Evolutionary conservation across 2,329 filamentous ascomycete species (phyloP).

Genomic region (Pseudomassariella vexata): DNA sequence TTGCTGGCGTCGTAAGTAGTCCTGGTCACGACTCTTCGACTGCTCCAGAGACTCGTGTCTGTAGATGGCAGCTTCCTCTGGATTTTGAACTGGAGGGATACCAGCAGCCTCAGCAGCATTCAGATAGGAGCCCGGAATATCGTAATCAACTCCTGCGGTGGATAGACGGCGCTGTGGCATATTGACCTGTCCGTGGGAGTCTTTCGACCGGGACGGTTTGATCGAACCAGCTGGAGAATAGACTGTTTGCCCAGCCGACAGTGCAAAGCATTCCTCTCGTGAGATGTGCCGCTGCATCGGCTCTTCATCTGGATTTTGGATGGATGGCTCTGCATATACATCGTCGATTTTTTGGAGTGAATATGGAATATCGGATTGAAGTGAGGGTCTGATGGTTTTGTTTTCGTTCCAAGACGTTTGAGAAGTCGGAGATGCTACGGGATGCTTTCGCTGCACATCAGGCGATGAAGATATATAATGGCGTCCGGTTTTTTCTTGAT

Average conservation of each 20-base stretch:
- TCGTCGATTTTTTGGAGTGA: constrained; percentile 17
- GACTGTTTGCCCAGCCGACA: no score
- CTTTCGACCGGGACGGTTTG: constrained; percentile 3
- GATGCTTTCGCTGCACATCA: no score
- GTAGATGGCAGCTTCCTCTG: constrained; percentile 28
- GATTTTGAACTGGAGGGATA: constrained; percentile 38
- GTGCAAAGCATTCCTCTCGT: constrained; percentile 3
- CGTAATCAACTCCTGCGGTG: constrained; percentile 20
- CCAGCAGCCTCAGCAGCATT: constrained; percentile 37
- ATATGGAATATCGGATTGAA: constrained; percentile 20
- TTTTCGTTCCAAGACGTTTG: no score
- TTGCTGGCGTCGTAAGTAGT: constrained; percentile 11
- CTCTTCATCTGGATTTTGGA: constrained; percentile 8
- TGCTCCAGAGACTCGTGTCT: constrained; percentile 34
- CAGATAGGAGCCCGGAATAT: constrained; percentile 31
- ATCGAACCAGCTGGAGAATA: background rate
- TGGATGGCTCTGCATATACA: constrained; percentile 10
- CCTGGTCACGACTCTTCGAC: constrained; percentile 20
- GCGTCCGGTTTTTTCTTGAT: no score
- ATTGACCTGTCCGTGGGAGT: constrained; percentile 9
- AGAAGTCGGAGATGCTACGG: no score
- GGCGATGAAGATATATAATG: no score
- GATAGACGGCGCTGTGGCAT: constrained; percentile 11
- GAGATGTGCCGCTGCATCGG: background rate
- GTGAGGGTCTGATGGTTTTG: constrained; percentile 7